These are phyloP conservation scores for Drechslerella stenobrocha DNA, from an alignment of 2,329 filamentous ascomycete species.

Conservation along the genomic window DNA sequence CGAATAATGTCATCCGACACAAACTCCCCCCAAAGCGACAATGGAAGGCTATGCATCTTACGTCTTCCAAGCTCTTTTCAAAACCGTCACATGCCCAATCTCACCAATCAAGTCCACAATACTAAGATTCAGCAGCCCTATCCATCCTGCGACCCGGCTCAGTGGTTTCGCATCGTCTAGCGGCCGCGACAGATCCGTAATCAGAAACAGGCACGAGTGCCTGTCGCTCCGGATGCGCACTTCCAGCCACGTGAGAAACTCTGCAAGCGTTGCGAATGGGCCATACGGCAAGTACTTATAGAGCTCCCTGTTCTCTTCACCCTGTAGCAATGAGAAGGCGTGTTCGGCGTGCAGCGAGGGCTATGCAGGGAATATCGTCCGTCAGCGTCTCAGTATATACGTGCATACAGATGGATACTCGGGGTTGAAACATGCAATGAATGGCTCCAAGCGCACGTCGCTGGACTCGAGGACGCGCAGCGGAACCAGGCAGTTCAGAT, in stretches of 20 bases:
- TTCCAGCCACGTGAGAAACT: slow-evolving; percentile 41
- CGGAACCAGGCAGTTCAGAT: slow-evolving; percentile 35
- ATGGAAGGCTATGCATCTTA: slow-evolving; percentile 14
- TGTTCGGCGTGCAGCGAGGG: slow-evolving; percentile 37
- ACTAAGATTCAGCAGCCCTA: slow-evolving; percentile 42
- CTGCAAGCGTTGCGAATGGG: slow-evolving; percentile 27
- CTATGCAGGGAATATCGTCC: slow-evolving; percentile 6
- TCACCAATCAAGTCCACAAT: slow-evolving; percentile 33
- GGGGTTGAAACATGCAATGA: slow-evolving; percentile 18
- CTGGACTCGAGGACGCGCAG: slow-evolving; percentile 36
- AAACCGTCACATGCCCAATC: slow-evolving; percentile 39
- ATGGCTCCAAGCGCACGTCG: slow-evolving; percentile 36
- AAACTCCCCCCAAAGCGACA: no score
- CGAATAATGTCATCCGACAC: no score
- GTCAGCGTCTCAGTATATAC: background rate
- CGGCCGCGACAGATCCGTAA: slow-evolving; percentile 39
- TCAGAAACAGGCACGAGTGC: slow-evolving; percentile 31
- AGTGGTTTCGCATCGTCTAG: slow-evolving; percentile 20
- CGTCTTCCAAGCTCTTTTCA: slow-evolving; percentile 44
- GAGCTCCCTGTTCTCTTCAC: slow-evolving; percentile 15
- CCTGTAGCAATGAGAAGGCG: slow-evolving; percentile 23
- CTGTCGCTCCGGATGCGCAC: slow-evolving; percentile 25
- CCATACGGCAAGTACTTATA: slow-evolving; percentile 43
- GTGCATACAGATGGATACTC: background rate
- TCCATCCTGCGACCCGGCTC: slow-evolving; percentile 34